Evolutionary conservation across 2,329 filamentous ascomycete species (phyloP).

Genomic region (Mycosphaerella arachidis): DNA sequence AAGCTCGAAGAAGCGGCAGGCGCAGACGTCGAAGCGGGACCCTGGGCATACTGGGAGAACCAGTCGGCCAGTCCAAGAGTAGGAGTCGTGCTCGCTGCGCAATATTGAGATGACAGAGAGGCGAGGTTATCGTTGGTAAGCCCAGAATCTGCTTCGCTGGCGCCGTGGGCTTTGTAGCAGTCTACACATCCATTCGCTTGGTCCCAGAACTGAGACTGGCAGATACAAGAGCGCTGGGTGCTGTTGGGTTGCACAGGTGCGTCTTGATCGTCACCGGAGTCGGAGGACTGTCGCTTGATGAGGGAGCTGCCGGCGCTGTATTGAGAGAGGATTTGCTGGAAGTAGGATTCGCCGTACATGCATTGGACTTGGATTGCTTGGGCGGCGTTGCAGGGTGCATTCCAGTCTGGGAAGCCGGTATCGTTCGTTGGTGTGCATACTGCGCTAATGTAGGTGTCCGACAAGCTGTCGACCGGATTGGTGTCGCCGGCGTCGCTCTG

Average conservation of each 20-base stretch:
- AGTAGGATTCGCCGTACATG: conserved; percentile 18
- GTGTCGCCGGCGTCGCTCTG: neutral
- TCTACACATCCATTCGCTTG: conserved; percentile 19
- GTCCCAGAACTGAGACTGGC: conserved; percentile 25
- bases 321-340: neutral
- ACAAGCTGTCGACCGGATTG: conserved; percentile 3
- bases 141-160: conserved; percentile 2
- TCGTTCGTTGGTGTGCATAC: conserved; percentile 25
- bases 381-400: conserved; percentile 26
- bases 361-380: conserved; percentile 23
- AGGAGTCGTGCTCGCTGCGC: conserved; percentile 25
- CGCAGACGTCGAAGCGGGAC: neutral
- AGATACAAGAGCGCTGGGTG: conserved; percentile 28
- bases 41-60: conserved; percentile 9
- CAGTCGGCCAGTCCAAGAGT: conserved; percentile 19
- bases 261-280: conserved; percentile 2
- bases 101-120: conserved; percentile 21
- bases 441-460: conserved; percentile 18
- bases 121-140: conserved; percentile 4
- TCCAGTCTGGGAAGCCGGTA: conserved; percentile 19
- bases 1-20: conserved; percentile 1
- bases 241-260: conserved; percentile 14
- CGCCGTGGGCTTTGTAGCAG: conserved; percentile 25
- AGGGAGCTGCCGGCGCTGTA: neutral
- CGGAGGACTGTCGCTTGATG: neutral